Conservation (phyloP, 345 rosid genomes). For the Eucalyptus cloeziana region DNA sequence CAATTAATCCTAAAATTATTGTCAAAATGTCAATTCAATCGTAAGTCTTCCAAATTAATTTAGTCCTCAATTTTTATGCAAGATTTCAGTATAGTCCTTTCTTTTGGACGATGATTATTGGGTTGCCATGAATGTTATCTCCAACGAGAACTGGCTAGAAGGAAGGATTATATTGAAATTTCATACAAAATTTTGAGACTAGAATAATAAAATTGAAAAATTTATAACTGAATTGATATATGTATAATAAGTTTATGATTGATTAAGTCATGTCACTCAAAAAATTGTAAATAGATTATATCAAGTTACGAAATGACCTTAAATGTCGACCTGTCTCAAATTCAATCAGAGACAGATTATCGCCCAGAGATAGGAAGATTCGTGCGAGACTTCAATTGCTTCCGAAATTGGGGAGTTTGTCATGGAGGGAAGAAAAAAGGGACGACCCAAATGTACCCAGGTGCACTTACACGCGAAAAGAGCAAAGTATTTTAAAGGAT, state of each 20-base stretch:
- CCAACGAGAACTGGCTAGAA: background rate
- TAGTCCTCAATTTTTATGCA: background rate
- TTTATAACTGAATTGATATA: accelerated
- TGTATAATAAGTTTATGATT: accelerated
- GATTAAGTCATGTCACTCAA: background rate
- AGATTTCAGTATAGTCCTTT: background rate
- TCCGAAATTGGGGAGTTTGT: background rate
- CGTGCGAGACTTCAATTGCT: background rate
- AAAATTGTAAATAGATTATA: background rate
- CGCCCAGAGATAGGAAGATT: background rate
- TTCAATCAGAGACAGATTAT: accelerated
- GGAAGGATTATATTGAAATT: background rate
- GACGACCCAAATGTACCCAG: background rate
- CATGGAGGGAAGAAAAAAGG: background rate
- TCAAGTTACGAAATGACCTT: background rate
- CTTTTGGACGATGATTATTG: accelerated
- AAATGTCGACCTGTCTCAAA: background rate
- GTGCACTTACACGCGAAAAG: background rate
- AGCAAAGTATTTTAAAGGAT: background rate
- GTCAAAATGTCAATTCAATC: background rate
- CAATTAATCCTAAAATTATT: background rate
- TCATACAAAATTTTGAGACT: accelerated
- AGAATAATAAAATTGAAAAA: accelerated
- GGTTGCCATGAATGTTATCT: accelerated
- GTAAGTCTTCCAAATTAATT: background rate